Evolutionary conservation across 1,139 yeast species (phyloP).

Genomic region (Kurtzmaniella quercitrusa): DNA sequence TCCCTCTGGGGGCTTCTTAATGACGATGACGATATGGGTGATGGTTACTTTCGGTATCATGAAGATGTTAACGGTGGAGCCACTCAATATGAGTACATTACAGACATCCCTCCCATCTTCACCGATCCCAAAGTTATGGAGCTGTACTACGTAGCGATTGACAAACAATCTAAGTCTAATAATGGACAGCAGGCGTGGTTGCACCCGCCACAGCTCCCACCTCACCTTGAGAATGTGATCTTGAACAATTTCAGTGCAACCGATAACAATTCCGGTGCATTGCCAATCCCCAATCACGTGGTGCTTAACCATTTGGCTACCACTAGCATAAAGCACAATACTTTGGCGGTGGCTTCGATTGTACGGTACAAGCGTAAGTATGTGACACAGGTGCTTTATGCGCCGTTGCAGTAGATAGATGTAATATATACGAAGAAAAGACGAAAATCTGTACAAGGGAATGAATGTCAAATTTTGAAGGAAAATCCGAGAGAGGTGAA

Average conservation of each 20-base stretch:
- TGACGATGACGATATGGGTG: slow-evolving; percentile 77
- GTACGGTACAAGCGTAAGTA: slow-evolving; percentile 46
- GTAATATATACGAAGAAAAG: background rate
- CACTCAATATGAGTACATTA: slow-evolving; percentile 44
- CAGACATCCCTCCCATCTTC: slow-evolving; percentile 85
- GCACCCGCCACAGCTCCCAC: slow-evolving; percentile 50
- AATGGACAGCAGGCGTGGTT: slow-evolving; percentile 71
- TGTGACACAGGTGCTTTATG: slow-evolving; percentile 47
- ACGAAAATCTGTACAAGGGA: background rate
- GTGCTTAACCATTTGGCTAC: slow-evolving; percentile 48
- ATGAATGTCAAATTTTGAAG: too few species aligned
- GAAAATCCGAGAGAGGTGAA: too few species aligned
- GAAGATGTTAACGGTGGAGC: slow-evolving; percentile 47
- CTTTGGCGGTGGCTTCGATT: slow-evolving; percentile 46
- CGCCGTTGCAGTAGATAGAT: slow-evolving; percentile 37
- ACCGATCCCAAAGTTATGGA: slow-evolving; percentile 65
- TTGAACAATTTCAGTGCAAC: slow-evolving; percentile 44
- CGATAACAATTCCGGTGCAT: slow-evolving; percentile 47
- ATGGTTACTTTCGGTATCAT: slow-evolving; percentile 73
- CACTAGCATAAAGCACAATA: slow-evolving; percentile 45
- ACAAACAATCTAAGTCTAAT: slow-evolving; percentile 60
- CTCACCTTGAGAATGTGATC: slow-evolving; percentile 46
- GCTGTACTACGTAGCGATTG: slow-evolving; percentile 67
- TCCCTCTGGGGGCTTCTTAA: slow-evolving; percentile 55
- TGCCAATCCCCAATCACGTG: slow-evolving; percentile 48